Evolutionary conservation across 2,329 filamentous ascomycete genomes (phyloP), one percentile per base, ranked within the genome.

Genomic region (Coniochaeta sp.): DNA sequence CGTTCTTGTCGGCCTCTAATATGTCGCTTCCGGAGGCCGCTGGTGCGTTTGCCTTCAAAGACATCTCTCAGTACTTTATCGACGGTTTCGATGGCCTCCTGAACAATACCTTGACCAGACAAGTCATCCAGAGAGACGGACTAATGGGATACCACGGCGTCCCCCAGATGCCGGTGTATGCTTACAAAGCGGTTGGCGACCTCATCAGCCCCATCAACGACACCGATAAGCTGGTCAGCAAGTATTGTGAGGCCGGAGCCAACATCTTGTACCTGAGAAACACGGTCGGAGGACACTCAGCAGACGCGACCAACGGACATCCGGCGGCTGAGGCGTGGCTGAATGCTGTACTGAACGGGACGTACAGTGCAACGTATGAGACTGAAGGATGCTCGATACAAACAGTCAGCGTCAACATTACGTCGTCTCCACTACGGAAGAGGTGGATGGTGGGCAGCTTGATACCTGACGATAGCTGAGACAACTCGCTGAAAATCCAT

Each of bases 101-200:
- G 63, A 65, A 65, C 16, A 26, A 62, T 19, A 72, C 76, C 8
- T 12, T 28, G 19, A 56, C 34, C 9, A 34, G 12, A 32, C 32
- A 56, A 17, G 30, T 56, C 30, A 56, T 38, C 30, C 28, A 22
- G 30, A 19, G 17, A 3, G 54, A 56, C 14, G 54, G 54, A 38
- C 1, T 56, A 6, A 56, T 56, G 54, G 54, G 54, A 34, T 56
- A 36, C 8, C 54, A 56, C 59, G 74, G 75, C 7, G 66, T 73
- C 1, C 78, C 79, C 1, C 64, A 71, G 32, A 76, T 76, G 65
- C 77, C 76, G 0, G 26, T 80, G 2, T 56, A 22, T 24, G 54
- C n/a, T 7, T 80, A 81, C 68, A 78, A 81, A 60, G 73, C 77
- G 0, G 69, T 75, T 54, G 62, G 67, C 1, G 78, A 81, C 56